Evolutionary conservation across 306 rosid species (phyloP).

Genomic region (Hylodesmum podocarpum): DNA sequence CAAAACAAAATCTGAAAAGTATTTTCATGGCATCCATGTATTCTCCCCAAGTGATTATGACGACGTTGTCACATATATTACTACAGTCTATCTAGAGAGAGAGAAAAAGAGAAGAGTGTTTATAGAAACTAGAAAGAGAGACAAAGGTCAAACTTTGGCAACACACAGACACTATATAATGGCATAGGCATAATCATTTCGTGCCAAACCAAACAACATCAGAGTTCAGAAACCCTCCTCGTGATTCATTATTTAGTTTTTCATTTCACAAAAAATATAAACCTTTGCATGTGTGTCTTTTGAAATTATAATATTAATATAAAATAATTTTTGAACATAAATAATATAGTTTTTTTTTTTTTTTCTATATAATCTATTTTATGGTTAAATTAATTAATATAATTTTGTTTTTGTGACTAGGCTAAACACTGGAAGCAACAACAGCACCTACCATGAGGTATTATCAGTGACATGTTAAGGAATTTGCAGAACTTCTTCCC

Average conservation of each 20-base stretch:
- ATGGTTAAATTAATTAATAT: too few relatives aligned
- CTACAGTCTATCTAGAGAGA: slow-evolving; percentile 1
- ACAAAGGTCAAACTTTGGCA: slow-evolving; percentile 37
- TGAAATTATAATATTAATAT: too few relatives aligned
- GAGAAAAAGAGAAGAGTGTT: neutral
- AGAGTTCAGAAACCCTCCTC: slow-evolving; percentile 43
- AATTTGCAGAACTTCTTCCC: slow-evolving; percentile 35
- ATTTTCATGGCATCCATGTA: slow-evolving; percentile 37
- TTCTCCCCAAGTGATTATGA: slow-evolving; percentile 44
- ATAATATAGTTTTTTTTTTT: neutral
- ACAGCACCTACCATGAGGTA: slow-evolving; percentile 36
- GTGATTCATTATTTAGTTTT: slow-evolving; percentile 27
- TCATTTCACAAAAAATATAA: slow-evolving; percentile 18
- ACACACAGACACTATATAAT: slow-evolving; percentile 8
- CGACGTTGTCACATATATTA: slow-evolving; percentile 59
- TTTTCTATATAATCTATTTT: too few relatives aligned
- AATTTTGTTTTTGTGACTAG: slow-evolving; percentile 21
- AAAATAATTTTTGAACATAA: too few relatives aligned
- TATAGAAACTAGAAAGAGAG: slow-evolving; percentile 4
- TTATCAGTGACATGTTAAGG: slow-evolving; percentile 38
- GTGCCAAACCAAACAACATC: slow-evolving; percentile 23
- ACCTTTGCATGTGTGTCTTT: neutral
- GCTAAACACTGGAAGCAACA: slow-evolving; percentile 5
- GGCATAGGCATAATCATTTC: slow-evolving; percentile 57
- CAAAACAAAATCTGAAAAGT: slow-evolving; percentile 27